Conservation (phyloP, 2,329 filamentous ascomycete species). For the Colletotrichum tropicale region DNA sequence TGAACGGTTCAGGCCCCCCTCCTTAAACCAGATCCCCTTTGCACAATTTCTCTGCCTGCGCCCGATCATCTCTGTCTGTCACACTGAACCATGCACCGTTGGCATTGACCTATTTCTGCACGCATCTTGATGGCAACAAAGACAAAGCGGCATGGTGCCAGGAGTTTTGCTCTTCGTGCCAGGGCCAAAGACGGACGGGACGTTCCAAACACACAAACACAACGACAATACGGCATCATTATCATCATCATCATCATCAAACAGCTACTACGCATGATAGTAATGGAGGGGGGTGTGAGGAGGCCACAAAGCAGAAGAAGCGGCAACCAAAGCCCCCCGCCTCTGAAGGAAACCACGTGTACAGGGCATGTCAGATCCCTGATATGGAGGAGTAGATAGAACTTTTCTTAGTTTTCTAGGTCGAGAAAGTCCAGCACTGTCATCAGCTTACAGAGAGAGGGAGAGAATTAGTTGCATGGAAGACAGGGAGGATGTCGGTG, state of each 20-base stretch:
- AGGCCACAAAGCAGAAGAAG: neutral
- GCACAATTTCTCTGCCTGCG: neutral
- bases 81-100: neutral
- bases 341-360: neutral
- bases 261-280: neutral
- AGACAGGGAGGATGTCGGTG: neutral
- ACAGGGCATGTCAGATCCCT: neutral
- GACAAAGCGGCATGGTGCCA: neutral
- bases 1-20: neutral
- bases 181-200: neutral
- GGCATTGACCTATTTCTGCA: neutral
- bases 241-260: neutral
- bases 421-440: neutral
- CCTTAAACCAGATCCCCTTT: neutral
- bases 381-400: neutral
- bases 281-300: neutral
- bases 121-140: neutral
- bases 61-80: neutral
- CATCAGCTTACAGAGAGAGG: neutral
- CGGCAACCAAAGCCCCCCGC: neutral
- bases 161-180: constrained; percentile 6
- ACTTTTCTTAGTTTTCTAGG: neutral
- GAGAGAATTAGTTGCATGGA: neutral
- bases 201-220: neutral
- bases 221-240: neutral